Base-by-base conservation (phyloP, 179 eudicot genomes). In the Nepenthes alata region DNA sequence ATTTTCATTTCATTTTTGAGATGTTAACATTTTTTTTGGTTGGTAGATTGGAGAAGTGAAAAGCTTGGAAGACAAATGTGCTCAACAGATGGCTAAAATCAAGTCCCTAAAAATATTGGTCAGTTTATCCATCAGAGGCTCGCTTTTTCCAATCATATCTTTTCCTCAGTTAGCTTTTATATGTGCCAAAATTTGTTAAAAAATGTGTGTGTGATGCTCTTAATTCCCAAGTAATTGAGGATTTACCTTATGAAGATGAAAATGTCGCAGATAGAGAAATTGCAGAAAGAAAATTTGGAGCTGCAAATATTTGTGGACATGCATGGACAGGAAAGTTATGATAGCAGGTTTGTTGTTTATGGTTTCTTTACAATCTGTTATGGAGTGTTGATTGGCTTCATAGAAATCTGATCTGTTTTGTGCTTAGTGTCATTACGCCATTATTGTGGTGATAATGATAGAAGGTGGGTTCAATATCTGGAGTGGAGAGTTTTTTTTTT, bases 321-420 rank as follows among this genome's bases (percentile, higher is more conserved):
- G 86, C 65, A 81, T 66, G 91, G 89, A 66, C 86, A 86, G 70
- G 91, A 82, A 73, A 86, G 72, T 65, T 81, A 82, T 70, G 98
- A 86, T 75, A 76, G 81, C 51, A 84, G 96, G 98, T 90, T 77
- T 15, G 41, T 59, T 1, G 15, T 6, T 52, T 52, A 11, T 12
- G n/a, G 13, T 3, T 2, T 15, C 3, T 49, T 49, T 49, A 9
- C 4, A 12, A 49, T 49, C n/a, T 12, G 25, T 25, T 25, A 25
- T 25, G 25, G 25, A 25, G 45, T 41, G 6, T 7, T 4, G 45
- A 41, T 41, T 4, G 45, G 8, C 8, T 41, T 41, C 45, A 41
- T 41, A 41, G 45, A 7, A 4, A 41, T 4, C 45, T 41, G 5
- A 41, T 41, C 45, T 41, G 45, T 41, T 7, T 41, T 41, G 45